A percentile compares a stretch with the other conserved stretches of the same genome.
Conservation (phyloP, 352 stramenopile genomes). For the Halophytophthora polymorphica region DNA sequence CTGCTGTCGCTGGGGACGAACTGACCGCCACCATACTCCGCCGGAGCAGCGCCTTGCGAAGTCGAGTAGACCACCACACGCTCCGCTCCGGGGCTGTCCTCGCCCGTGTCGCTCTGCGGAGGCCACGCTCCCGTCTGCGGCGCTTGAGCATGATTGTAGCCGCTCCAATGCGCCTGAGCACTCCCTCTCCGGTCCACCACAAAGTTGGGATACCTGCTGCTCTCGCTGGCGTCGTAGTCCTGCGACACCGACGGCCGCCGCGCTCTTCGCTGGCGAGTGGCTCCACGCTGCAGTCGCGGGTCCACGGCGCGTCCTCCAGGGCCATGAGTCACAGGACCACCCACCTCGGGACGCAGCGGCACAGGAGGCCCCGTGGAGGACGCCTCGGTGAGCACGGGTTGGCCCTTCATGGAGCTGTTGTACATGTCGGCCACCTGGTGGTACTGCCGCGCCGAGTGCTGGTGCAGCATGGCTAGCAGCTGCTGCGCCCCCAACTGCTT, state of each 20-base stretch:
- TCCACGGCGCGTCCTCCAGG: conserved; percentile 19
- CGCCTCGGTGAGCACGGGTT: conserved; percentile 21
- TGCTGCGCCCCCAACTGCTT: conserved; percentile 79
- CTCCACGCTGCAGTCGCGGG: conserved; percentile 17
- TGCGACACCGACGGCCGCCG: conserved; percentile 18
- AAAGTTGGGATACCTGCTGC: conserved; percentile 29
- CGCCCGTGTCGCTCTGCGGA: conserved; percentile 15
- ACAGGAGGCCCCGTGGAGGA: conserved; percentile 15
- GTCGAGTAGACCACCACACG: conserved; percentile 38
- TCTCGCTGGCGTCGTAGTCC: conserved; percentile 24
- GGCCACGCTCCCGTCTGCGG: conserved; percentile 17
- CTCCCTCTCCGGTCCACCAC: conserved; percentile 20
- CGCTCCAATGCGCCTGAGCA: conserved; percentile 15
- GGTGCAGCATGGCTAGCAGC: conserved; percentile 62
- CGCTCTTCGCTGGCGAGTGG: conserved; percentile 16
- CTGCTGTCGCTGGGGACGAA: conserved; percentile 21
- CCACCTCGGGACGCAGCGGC: conserved; percentile 9
- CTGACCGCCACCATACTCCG: conserved; percentile 17
- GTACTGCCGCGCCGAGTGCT: conserved; percentile 47
- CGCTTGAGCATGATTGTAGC: conserved; percentile 31
- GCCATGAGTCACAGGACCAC: not conserved
- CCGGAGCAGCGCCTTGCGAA: conserved; percentile 4
- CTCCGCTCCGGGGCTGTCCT: conserved; percentile 22
- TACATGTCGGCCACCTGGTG: conserved; percentile 71
- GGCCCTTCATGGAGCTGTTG: conserved; percentile 43